Base-by-base conservation (phyloP, 352 stramenopile species). In the Phytopythium ostracodes region DNA sequence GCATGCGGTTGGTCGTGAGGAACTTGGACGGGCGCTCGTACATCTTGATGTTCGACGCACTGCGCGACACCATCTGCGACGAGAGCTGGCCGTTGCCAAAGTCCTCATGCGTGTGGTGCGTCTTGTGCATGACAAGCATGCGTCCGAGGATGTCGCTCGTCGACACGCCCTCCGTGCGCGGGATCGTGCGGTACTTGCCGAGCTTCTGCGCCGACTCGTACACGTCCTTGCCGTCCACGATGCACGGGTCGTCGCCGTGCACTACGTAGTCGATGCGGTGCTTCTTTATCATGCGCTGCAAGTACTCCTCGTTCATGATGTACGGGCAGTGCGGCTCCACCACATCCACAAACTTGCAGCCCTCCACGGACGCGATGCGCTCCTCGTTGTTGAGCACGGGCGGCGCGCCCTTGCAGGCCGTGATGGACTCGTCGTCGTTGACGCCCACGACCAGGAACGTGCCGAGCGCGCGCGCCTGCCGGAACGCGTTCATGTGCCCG, bases 401-500 rank as follows among this genome's bases (percentile, higher is more conserved):
- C 12, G 94, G 85, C 18, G 85, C 87, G 8, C 94, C 95, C 72
- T 99, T 99, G 83, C 96, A 99, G 46, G 87, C 73, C 42, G 87
- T 97, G 70, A 99, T 99, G 38, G 93, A 98, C 72, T 98, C 88
- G 68, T 99, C 96, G 50, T 96, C 97, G 72, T 99, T 99, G 24
- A 99, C 91, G n/a, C 97, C 97, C 3, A 99, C 97, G 38, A 99
- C 92, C 0, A 99, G 78, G 70, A 98, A 96, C 60, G 97, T 99
- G 27, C 97, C 97, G 7, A 99, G 81, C 11, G 96, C 89, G 51
- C 91, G 76, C 40, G 91, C 97, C 62, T 99, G 92, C 33, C 96
- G 95, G 82, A 99, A 99, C 12, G 97, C 97, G 77, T 99, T 99
- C 96, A 99, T 99, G 79, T 99, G 97, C 27, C 97, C 97, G 74